phyloP scores from a whole-genome alignment of 345 rosid species.

The Orychophragmus violaceus region DNA sequence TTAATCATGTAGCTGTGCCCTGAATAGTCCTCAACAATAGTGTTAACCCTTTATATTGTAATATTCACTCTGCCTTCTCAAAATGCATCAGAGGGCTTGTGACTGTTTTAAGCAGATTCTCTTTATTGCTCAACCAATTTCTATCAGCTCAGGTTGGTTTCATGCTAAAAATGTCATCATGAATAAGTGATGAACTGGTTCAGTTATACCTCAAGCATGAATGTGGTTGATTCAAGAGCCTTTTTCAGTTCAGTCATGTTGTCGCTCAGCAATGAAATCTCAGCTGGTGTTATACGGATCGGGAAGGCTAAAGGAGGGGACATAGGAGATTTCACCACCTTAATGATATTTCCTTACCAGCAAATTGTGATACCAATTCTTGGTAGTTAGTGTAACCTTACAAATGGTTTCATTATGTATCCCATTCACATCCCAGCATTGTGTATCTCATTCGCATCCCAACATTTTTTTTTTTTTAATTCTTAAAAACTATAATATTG shows the following conservation, averaged over 20 bases:
- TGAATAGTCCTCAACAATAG: conserved; percentile 26
- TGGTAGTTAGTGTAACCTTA: background rate
- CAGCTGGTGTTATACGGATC: conserved; percentile 55
- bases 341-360: conserved; percentile 70
- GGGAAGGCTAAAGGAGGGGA: conserved; percentile 73
- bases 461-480: no score
- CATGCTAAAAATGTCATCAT: background rate
- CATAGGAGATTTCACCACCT: conserved; percentile 82
- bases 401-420: background rate
- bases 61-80: background rate
- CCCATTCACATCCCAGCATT: conserved; percentile 28
- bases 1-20: conserved; percentile 41
- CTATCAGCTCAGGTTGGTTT: background rate
- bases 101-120: background rate
- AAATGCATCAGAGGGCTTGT: background rate
- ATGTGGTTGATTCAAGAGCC: conserved; percentile 61
- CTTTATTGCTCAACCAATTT: background rate
- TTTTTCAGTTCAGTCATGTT: conserved; percentile 46
- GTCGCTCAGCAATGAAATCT: conserved; percentile 55
- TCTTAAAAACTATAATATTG: background rate
- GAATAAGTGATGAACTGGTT: background rate
- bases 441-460: background rate
- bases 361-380: conserved; percentile 4
- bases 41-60: background rate
- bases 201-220: conserved; percentile 24